phyloP scores from a whole-genome alignment of 345 rosid genomes.

The Melaleuca quinquenervia region DNA sequence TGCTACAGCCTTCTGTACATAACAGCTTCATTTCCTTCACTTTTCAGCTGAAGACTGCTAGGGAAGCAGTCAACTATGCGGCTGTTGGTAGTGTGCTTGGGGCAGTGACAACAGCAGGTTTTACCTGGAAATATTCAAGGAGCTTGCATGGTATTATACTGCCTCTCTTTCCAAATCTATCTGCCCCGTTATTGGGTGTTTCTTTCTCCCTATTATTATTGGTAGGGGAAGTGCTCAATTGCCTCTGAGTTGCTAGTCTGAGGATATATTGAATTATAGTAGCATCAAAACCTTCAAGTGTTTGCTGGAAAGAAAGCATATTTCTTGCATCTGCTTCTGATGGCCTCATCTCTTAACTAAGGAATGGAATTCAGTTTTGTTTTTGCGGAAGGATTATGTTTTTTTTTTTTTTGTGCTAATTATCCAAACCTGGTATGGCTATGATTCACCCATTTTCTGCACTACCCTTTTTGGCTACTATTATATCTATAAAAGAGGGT shows the following conservation, averaged over 20 bases:
- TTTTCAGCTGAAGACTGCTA: constrained; percentile 71
- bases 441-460: neutral
- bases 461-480: neutral
- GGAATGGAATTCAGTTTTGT: neutral
- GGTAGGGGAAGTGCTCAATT: neutral
- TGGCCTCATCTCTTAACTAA: neutral
- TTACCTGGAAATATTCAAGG: constrained; percentile 87
- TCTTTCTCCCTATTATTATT: neutral
- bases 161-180: neutral
- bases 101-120: constrained; percentile 67
- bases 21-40: neutral
- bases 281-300: neutral
- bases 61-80: constrained; percentile 57
- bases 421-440: neutral
- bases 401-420: neutral
- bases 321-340: neutral
- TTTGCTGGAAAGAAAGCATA: neutral
- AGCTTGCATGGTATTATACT: constrained; percentile 59
- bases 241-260: neutral
- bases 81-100: constrained; percentile 55
- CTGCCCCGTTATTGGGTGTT: neutral
- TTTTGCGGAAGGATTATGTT: neutral
- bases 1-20: neutral
- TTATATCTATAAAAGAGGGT: neutral
- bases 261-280: neutral